Base-by-base conservation (phyloP, 495 filamentous ascomycete species). In the Tuber borchii region DNA sequence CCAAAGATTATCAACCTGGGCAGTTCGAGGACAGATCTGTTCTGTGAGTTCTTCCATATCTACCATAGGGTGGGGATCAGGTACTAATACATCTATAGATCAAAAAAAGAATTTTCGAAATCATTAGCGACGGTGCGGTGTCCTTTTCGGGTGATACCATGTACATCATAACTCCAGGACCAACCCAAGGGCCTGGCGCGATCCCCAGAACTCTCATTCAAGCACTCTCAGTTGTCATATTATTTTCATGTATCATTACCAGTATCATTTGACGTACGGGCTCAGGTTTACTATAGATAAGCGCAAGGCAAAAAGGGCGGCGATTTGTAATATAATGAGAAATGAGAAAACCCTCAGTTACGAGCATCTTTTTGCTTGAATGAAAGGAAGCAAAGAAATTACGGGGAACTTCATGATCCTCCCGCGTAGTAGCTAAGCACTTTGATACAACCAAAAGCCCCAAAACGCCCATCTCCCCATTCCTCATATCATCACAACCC, bases 1-100 rank as follows among this genome's bases (percentile, higher is more conserved):
- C 95, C 95, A 51, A 99, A 99, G 89, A 99, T 99, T 86, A 97
- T 99, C 82, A 99, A 99, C 83, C 82, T 99, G 83, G 95, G 95
- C 70, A 94, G 91, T 86, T 95, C 92, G 73, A 88, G 95, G 85
- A 98, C 96, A 75, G 95, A 99, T 88, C 87, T 99, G 83, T 92
- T 95, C 82, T 95, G 93, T 85, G 90, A 92, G 85, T 71, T 42
- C 45, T 72, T 26, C 56, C 44, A 12, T n/a, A 14, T 20, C 12
- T 61, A 20, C 34, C 16, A 26, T 73, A 20, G 10, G 2, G 9
- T 42, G 31, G 8, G 74, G 71, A 65, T 70, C 71, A 80, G 26
- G 34, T 22, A 51, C 69, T 22, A 76, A 48, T n/a, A 40, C 42
- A 75, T 39, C 56, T 19, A 76, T 43, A 83, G 81, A 83, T 71